phyloP scores from a whole-genome alignment of 2,329 filamentous ascomycete genomes.

The Penicillium sp. region DNA sequence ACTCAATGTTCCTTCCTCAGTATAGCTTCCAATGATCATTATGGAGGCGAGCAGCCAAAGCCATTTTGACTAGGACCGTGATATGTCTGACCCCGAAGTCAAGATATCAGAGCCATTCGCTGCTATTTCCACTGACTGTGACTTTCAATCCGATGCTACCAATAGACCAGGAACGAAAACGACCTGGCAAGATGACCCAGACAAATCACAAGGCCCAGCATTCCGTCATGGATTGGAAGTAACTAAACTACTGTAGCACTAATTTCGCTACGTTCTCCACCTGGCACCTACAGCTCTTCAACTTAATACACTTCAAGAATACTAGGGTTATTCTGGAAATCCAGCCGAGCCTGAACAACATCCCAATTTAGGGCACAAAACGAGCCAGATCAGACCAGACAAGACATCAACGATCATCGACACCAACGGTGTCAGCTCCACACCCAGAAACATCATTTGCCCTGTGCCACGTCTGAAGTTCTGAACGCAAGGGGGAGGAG shows the following conservation, averaged over 20 bases:
- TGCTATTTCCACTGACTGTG: not conserved
- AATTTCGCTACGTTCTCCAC: not conserved
- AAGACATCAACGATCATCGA: not conserved
- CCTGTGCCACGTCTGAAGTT: not conserved
- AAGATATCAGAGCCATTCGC: not conserved
- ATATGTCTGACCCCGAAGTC: not conserved
- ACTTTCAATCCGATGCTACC: not conserved
- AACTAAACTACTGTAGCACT: not conserved
- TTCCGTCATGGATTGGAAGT: not conserved
- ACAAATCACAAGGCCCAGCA: not conserved
- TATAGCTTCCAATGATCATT: not conserved
- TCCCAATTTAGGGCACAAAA: not conserved
- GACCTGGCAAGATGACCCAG: not conserved
- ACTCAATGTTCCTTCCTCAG: not conserved
- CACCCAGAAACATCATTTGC: not conserved
- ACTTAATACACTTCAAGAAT: not conserved
- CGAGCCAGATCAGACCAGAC: not conserved
- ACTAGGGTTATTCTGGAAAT: not conserved
- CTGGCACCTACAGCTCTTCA: not conserved
- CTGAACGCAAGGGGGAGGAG: slow-evolving; percentile 3
- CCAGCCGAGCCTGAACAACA: not conserved
- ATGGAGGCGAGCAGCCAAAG: not conserved
- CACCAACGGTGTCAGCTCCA: not conserved
- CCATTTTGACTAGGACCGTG: not conserved
- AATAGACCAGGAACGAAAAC: not conserved